Evolutionary conservation across 495 filamentous ascomycete species (phyloP), one percentile per base, ranked within the genome.

Genomic region (Xylaria palmicola): DNA sequence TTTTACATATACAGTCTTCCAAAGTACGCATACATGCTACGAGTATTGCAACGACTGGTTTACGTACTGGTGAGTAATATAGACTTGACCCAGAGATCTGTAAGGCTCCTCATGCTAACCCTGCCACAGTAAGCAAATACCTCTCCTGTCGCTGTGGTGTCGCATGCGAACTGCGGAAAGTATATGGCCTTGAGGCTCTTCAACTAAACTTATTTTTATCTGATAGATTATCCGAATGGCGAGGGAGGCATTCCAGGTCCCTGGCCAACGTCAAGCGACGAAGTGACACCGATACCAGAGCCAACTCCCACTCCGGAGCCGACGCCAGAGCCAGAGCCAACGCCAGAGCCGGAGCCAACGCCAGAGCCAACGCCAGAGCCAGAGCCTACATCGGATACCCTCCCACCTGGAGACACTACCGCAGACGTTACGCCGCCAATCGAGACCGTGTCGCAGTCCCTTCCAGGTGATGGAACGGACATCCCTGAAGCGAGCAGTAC

Each of bases 1-100:
- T 0, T 12, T 26, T 20, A n/a, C 34, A 9, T 54, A 54, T 4
- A 40, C 50, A 8, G 20, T 54, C 34, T 54, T 54, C 22, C 34
- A 54, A 10, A 5, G 34, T 12, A 54, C 50, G 22, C 50, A 54
- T 40, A 54, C 50, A 6, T 54, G 50, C 9, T 54, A 39, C 22
- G 50, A 54, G 34, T 4, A 29, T 40, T 54, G 50, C 20, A 34
- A 54, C n/a, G 9, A 37, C 1, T 52, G 49, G 49, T 52, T 52
- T 19, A 52, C 49, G 17, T 54, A 39, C 34, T 54, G 50, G 50
- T 54, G 29, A 40, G 34, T 27, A 8, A 12, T 29, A 26, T 1
- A 26, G 26, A 13, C 20, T 4, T 34, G 20, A 2, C 20, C 20
- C 17, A 29, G 22, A 27, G 0, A 40, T 40, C 1, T 12, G 0